Base-by-base conservation (phyloP, 371 early-diverging fungal species). In the Smittium culicis region DNA sequence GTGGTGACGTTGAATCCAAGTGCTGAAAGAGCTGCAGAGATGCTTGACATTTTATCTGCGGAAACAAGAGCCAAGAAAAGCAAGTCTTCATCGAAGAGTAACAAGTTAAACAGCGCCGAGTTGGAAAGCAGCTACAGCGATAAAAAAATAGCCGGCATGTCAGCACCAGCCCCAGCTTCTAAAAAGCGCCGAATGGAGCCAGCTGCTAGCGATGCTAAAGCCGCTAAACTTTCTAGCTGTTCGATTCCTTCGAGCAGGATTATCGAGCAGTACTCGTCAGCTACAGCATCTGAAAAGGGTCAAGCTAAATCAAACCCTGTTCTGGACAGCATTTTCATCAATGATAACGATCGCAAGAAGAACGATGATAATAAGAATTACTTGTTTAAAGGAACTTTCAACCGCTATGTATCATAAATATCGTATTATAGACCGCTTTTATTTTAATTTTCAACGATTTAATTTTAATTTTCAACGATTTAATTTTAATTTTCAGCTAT, bases 321-420 rank as follows among this genome's bases (percentile, higher is more conserved):
- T n/a, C 28, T 64, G 34, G 30, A 64, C 54, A 64, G 65, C 45
- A 29, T 64, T 24, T 64, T 64, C 45, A 1, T 64, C 5, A 16
- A 3, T 16, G 65, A 64, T 24, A 17, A 3, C 14, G 65, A 64
- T 45, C 3, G 28, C 2, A 35, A 64, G 34, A 31, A 28, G 30
- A 32, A 24, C 35, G 35, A 64, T 28, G n/a, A 34, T 11, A 64
- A 64, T 34, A 34, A 64, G 20, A 64, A 64, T 28, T 35, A 35
- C 35, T 27, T 64, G 54, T 64, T 64, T 28, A 64, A 35, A 35
- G 65, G 65, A 64, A 64, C 65, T 25, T 64, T 64, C 28, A 64
- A 64, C 30, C 11, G 65, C 2, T 64, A 64, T 64, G 65, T 64
- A 29, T 31, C 65, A 29, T 64, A 35, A 28, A 5, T 34, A 28